Percentiles rank a stretch among this genome's conserved stretches.
Evolutionary conservation across 129 eudicot species (phyloP).

Genomic region (Centrapalus pauciflorus): DNA sequence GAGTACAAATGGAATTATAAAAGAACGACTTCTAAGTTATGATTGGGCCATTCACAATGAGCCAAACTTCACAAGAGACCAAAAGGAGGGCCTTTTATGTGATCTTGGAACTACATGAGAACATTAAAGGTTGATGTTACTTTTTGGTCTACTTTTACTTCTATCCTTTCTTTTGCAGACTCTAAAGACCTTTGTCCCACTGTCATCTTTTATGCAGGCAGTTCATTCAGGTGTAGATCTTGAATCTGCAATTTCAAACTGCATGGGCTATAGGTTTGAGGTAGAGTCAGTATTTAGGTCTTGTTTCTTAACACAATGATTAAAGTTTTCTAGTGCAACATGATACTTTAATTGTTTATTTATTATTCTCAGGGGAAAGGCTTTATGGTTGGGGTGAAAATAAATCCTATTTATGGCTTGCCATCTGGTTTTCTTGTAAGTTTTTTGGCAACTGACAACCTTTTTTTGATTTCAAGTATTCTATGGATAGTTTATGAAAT

Average conservation of each 20-base stretch:
- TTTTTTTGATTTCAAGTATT: too few relatives aligned
- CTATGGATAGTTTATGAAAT: neutral
- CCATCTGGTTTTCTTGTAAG: slow-evolving; percentile 70
- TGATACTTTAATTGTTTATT: neutral
- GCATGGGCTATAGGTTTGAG: slow-evolving; percentile 78
- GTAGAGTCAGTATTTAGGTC: slow-evolving; percentile 22
- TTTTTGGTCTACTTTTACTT: neutral
- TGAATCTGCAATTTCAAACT: slow-evolving; percentile 67
- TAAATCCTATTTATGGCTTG: slow-evolving; percentile 73
- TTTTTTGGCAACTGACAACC: neutral
- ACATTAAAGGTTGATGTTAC: slow-evolving; percentile 55
- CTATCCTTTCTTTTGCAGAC: neutral
- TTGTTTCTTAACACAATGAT: neutral
- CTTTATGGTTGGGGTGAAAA: slow-evolving; percentile 79
- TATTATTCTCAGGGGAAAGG: slow-evolving; percentile 62
- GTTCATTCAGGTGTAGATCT: slow-evolving; percentile 92
- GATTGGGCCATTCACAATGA: slow-evolving; percentile 78
- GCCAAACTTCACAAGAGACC: slow-evolving; percentile 61
- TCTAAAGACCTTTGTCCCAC: neutral
- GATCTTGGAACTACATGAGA: slow-evolving; percentile 77
- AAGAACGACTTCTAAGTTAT: slow-evolving; percentile 80
- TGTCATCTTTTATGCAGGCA: slow-evolving; percentile 39
- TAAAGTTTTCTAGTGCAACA: neutral
- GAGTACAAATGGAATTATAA: slow-evolving; percentile 69
- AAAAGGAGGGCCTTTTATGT: slow-evolving; percentile 75